Conservation (phyloP, 768 basidiomycete species). For the Imleria badia region DNA sequence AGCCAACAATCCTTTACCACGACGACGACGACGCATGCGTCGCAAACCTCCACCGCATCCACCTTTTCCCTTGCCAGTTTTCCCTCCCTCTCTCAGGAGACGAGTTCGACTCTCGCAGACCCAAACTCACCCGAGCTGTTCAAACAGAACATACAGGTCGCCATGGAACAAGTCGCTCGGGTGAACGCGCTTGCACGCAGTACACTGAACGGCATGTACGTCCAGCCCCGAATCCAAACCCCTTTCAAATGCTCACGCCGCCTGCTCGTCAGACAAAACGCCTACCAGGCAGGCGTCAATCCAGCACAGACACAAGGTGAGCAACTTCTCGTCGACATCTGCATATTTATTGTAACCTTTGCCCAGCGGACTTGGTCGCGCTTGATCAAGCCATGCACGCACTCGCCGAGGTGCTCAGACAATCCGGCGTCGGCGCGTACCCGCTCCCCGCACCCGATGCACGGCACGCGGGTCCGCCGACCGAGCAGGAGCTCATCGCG, state of each 20-base stretch:
- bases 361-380: conserved; percentile 45
- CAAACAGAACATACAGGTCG: conserved; percentile 53
- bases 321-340: background rate
- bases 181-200: conserved; percentile 50
- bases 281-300: conserved; percentile 55
- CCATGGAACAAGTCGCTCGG: conserved; percentile 48
- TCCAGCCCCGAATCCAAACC: background rate
- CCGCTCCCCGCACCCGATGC: conserved; percentile 42
- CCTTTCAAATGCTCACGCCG: background rate
- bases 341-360: background rate
- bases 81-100: conserved; percentile 28
- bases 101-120: conserved; percentile 35
- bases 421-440: conserved; percentile 66
- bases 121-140: conserved; percentile 63
- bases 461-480: conserved; percentile 28
- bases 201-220: conserved; percentile 56
- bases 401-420: conserved; percentile 49
- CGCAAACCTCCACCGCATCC: conserved; percentile 16
- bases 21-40: conserved; percentile 3
- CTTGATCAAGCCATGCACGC: conserved; percentile 51
- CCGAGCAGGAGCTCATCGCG: conserved; percentile 47
- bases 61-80: conserved; percentile 22
- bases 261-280: conserved; percentile 52
- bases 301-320: conserved; percentile 57
- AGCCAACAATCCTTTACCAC: conserved; percentile 12